Evolutionary conservation across 768 basidiomycete species (phyloP).

Genomic region (Kwoniella sp.): DNA sequence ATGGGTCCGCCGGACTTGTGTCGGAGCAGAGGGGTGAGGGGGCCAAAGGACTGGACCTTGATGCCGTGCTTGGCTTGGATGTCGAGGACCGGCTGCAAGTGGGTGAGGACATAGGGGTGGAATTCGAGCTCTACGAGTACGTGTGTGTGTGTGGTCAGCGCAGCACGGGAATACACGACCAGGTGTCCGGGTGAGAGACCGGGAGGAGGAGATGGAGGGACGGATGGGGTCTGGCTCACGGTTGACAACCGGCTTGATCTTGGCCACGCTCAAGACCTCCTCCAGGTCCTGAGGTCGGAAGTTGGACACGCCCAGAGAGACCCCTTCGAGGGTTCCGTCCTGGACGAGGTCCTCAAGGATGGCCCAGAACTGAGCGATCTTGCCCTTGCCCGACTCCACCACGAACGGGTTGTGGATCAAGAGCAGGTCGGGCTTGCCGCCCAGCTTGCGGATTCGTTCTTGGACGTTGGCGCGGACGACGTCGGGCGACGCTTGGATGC

Average conservation of each 20-base stretch:
- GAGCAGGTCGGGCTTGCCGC: constrained; percentile 38
- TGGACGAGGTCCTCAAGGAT: constrained; percentile 27
- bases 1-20: constrained; percentile 36
- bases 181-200: background rate
- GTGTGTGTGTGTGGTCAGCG: too few relatives aligned
- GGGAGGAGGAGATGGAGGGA: background rate
- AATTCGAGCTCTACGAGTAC: constrained; percentile 35
- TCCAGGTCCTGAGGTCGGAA: constrained; percentile 44
- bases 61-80: constrained; percentile 40
- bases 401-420: constrained; percentile 49
- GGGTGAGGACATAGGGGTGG: constrained; percentile 46
- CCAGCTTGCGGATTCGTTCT: constrained; percentile 24
- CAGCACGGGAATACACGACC: background rate
- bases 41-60: constrained; percentile 40
- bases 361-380: constrained; percentile 36
- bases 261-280: constrained; percentile 29
- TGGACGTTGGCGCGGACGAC: constrained; percentile 24
- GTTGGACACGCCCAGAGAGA: constrained; percentile 42
- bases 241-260: constrained; percentile 46
- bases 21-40: constrained; percentile 41
- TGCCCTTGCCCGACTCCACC: constrained; percentile 38
- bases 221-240: constrained; percentile 16
- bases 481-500: constrained; percentile 11
- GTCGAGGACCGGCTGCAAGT: constrained; percentile 39
- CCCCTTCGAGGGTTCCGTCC: constrained; percentile 27